Conservation (phyloP, 306 rosid species). For the Alnus glutinosa region DNA sequence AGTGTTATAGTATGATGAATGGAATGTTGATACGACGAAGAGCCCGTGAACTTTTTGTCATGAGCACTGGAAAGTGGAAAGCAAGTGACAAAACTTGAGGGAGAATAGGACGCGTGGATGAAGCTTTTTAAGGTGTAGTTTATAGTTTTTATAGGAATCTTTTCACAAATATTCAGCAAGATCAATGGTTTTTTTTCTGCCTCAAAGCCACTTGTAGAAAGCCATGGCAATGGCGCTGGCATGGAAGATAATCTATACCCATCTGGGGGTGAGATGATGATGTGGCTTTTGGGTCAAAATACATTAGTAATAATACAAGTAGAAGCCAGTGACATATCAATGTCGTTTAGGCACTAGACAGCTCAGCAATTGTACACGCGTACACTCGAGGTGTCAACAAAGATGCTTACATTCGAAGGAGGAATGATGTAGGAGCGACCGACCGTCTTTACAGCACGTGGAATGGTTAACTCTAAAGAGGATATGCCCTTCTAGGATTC, state of each 20-base stretch:
- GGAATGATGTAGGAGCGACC: slow-evolving; percentile 15
- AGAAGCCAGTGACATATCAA: slow-evolving; percentile 1
- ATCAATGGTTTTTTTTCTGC: background rate
- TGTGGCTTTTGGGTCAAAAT: background rate
- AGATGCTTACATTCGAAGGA: slow-evolving; percentile 15
- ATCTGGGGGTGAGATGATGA: too few species aligned
- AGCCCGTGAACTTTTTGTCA: background rate
- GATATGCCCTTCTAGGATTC: background rate
- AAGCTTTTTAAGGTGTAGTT: background rate
- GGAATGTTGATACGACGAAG: background rate
- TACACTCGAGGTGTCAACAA: background rate
- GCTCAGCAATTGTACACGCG: slow-evolving; percentile 18
- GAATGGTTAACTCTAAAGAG: background rate
- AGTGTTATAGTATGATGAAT: background rate
- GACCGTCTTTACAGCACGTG: background rate
- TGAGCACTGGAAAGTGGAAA: background rate
- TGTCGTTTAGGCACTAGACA: background rate
- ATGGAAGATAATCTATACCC: too few species aligned
- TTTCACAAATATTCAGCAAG: background rate
- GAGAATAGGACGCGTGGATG: background rate
- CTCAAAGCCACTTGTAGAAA: background rate
- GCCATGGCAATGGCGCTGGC: background rate
- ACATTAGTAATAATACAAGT: background rate
- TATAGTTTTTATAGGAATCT: background rate
- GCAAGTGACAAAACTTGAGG: background rate